phyloP scores from a whole-genome alignment of 1,139 yeast species.

The Fermentozyma sake region DNA sequence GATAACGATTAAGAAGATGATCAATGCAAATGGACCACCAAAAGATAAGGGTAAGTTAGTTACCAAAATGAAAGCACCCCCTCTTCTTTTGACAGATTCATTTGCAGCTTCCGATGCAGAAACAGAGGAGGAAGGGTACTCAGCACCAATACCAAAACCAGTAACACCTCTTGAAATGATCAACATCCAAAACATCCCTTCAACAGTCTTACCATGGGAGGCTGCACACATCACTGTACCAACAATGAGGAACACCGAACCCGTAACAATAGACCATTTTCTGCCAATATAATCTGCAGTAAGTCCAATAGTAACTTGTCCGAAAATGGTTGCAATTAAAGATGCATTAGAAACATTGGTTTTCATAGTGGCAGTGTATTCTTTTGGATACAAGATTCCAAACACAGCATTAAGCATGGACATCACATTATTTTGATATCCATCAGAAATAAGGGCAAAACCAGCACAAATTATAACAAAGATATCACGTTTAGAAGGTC shows the following conservation, averaged over 20 bases:
- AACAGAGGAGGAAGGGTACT: constrained; percentile 66
- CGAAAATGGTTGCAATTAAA: constrained; percentile 55
- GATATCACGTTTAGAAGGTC: constrained; percentile 26
- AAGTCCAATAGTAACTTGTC: constrained; percentile 52
- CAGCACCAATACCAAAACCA: constrained; percentile 77
- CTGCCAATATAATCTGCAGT: constrained; percentile 56
- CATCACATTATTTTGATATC: constrained; percentile 61
- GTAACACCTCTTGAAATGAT: constrained; percentile 62
- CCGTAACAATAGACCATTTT: constrained; percentile 53
- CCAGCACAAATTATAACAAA: constrained; percentile 51
- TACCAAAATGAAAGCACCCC: constrained; percentile 58
- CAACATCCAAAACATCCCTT: constrained; percentile 74
- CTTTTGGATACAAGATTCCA: constrained; percentile 38
- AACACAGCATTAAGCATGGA: constrained; percentile 54
- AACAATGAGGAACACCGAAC: constrained; percentile 49
- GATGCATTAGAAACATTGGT: constrained; percentile 58
- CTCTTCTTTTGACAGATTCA: constrained; percentile 56
- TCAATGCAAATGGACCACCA: constrained; percentile 76
- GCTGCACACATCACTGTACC: constrained; percentile 58
- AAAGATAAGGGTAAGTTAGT: constrained; percentile 70
- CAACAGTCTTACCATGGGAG: constrained; percentile 45
- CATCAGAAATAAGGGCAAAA: constrained; percentile 58
- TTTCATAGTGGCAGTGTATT: constrained; percentile 39
- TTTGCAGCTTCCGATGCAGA: constrained; percentile 74
- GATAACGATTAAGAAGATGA: constrained; percentile 62